Evolutionary conservation across 2,329 filamentous ascomycete genomes (phyloP).

Genomic region (Colletotrichum sansevieriae): DNA sequence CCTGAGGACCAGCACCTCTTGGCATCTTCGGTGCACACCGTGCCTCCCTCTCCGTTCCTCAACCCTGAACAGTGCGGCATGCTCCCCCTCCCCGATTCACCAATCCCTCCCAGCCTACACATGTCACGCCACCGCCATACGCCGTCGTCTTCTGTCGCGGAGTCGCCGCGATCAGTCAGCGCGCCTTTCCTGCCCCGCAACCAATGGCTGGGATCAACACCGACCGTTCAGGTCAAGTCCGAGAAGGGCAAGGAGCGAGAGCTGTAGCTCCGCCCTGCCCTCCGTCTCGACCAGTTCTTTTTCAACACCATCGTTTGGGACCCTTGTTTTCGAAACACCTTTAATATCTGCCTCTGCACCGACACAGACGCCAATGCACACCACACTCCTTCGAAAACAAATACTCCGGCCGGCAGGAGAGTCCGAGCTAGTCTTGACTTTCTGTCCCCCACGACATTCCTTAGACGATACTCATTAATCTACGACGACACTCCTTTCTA

Average conservation of each 20-base stretch:
- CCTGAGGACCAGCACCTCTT: conserved; percentile 55
- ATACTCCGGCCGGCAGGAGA: conserved; percentile 41
- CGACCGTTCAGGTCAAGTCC: conserved; percentile 30
- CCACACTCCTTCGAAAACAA: conserved; percentile 49
- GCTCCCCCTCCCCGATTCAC: conserved; percentile 62
- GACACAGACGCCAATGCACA: conserved; percentile 53
- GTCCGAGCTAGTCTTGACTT: conserved; percentile 45
- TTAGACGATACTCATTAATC: conserved; percentile 46
- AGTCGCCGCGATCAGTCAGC: conserved; percentile 49
- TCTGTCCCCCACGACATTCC: conserved; percentile 52
- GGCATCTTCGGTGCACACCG: conserved; percentile 53
- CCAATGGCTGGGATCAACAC: conserved; percentile 21
- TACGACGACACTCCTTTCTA: conserved; percentile 48
- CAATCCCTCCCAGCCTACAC: conserved; percentile 51
- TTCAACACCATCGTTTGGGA: conserved; percentile 42
- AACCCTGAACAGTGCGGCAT: conserved; percentile 57
- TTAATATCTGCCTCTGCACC: conserved; percentile 47
- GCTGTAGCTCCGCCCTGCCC: conserved; percentile 53
- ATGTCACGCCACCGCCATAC: conserved; percentile 53
- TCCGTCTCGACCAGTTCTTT: conserved; percentile 46
- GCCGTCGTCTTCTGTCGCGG: conserved; percentile 43
- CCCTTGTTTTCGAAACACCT: conserved; percentile 42
- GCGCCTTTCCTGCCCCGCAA: conserved; percentile 40
- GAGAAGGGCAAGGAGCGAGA: conserved; percentile 42
- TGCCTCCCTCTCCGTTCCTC: conserved; percentile 61